Evolutionary conservation across 2,329 filamentous ascomycete species (phyloP).

Genomic region (Aspergillus pseudonomiae): DNA sequence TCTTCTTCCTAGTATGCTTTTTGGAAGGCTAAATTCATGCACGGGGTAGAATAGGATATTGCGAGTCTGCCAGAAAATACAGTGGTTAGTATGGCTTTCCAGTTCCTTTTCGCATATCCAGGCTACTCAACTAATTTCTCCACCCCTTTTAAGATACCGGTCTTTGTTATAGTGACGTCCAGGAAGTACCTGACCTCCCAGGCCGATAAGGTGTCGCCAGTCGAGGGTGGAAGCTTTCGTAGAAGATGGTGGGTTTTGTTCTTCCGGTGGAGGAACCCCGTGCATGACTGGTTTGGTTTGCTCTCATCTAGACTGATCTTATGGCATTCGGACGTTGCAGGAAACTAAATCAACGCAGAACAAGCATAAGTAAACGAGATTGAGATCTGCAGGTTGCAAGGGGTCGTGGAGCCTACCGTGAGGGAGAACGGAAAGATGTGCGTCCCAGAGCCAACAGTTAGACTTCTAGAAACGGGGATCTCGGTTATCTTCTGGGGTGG

Average conservation of each 20-base stretch:
- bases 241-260: constrained; percentile 11
- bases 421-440: constrained; percentile 18
- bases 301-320: background rate
- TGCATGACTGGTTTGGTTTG: background rate
- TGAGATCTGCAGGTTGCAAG: too few relatives aligned
- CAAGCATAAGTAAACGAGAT: background rate
- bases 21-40: background rate
- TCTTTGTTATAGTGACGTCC: constrained; percentile 10
- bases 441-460: background rate
- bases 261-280: background rate
- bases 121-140: constrained; percentile 15
- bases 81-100: background rate
- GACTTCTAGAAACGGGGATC: background rate
- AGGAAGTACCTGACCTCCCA: constrained; percentile 17
- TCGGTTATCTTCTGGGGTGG: background rate
- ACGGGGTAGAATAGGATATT: background rate
- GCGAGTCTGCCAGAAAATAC: background rate
- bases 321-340: constrained; percentile 19
- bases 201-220: background rate
- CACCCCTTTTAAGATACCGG: constrained; percentile 5
- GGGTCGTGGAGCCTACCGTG: constrained; percentile 1
- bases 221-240: constrained; percentile 18
- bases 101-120: background rate
- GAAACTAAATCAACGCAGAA: constrained; percentile 9
- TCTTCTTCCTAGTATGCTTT: background rate